Conservation (phyloP, 352 stramenopile species). For the Globisporangium barbulae region DNA sequence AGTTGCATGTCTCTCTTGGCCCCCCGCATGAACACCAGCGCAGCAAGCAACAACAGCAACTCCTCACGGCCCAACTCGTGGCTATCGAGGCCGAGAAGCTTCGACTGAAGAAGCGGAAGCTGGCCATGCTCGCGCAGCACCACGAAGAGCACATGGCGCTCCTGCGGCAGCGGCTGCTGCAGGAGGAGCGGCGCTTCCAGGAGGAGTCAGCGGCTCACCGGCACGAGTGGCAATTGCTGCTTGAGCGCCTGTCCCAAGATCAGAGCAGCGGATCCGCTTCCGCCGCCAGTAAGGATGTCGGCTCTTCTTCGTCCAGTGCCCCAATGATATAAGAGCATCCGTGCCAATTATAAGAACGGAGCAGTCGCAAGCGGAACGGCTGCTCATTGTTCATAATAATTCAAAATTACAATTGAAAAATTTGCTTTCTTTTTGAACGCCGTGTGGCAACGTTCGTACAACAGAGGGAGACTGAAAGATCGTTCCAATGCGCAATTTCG, state of each 20-base stretch:
- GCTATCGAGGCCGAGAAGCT: constrained; percentile 37
- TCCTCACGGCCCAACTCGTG: constrained; percentile 25
- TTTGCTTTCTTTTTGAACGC: too few relatives aligned
- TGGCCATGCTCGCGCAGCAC: constrained; percentile 31
- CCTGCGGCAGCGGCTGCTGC: constrained; percentile 21
- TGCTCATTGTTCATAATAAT: background rate
- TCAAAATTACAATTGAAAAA: background rate
- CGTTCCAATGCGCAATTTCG: too few relatives aligned
- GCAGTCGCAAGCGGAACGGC: background rate
- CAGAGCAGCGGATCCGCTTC: background rate
- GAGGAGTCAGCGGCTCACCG: constrained; percentile 18
- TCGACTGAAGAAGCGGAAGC: constrained; percentile 38
- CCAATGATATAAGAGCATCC: background rate
- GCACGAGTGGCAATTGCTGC: constrained; percentile 19
- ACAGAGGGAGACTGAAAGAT: background rate
- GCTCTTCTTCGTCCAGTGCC: background rate
- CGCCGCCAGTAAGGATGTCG: background rate
- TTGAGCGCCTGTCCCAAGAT: constrained; percentile 2
- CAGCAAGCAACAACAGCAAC: background rate
- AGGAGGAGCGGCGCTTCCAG: constrained; percentile 23
- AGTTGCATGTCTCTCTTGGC: background rate
- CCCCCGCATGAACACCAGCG: background rate
- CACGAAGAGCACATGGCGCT: constrained; percentile 37
- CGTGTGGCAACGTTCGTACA: background rate
- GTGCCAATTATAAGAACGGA: too few relatives aligned